Base-by-base conservation (phyloP, 1,284 basidiomycete species). In the Phaffia rhodozyma region DNA sequence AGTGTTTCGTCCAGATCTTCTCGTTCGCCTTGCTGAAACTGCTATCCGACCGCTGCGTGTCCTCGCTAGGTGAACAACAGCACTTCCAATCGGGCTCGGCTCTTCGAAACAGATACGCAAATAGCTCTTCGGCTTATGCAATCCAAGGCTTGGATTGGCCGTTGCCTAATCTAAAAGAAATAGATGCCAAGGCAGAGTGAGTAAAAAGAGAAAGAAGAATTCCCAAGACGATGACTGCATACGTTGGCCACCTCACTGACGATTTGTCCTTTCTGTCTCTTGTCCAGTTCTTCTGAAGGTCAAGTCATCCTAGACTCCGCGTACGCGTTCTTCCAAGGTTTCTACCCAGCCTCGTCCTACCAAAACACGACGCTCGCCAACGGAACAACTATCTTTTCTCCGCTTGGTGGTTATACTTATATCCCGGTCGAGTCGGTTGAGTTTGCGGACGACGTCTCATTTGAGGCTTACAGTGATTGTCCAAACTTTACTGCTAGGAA, bases 341-440 rank as follows among this genome's bases (percentile, higher is more conserved):
- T 68, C 49, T 68, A 60, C 63, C 67, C 70, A 21, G 55, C 67
- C 30, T 65, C 25, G 16, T 60, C 23, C 49, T 78, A 80, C 56
- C 84, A 86, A 78, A 83, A 81, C 72, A 84, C 85, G 69, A 79
- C 55, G 2, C 82, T 91, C 21, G 89, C 89, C 11, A 89, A 93
- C 69, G 87, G 84, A 67, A 82, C 82, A 20, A 83, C 79, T 20
- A 78, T 92, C 55, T 75, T 82, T 11, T 85, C 87, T 23, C 87
- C 87, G 47, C 80, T 90, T n/a, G 81, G 82, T 11, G 89, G 90
- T 1, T 92, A 91, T 74, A 86, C 89, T 74, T 90, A 89, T 68
- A 80, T 89, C 61, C 86, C 86, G 11, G 82, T 71, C 51, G 38
- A 43, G 13, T 43, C 55, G 66, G 59, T 63, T 67, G 27, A 61